Base-by-base conservation (phyloP, 2,329 filamentous ascomycete genomes). In the Aspergillus ustus region DNA sequence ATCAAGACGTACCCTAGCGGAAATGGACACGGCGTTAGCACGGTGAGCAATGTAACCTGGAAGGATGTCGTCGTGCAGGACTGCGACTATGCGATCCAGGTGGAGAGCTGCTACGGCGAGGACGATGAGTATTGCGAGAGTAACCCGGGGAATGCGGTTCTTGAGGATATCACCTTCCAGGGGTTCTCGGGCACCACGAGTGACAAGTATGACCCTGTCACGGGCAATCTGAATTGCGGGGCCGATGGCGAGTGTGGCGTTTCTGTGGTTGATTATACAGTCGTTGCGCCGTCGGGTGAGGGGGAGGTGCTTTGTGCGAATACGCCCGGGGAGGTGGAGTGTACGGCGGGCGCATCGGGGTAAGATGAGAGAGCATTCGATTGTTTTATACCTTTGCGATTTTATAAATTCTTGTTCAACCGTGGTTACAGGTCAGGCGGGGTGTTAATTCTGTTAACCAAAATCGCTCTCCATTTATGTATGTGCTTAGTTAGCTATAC, bases 1-100 rank as follows among this genome's bases (percentile, higher is more conserved):
- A 82, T 83, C 65, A 83, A 83, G 66, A 70, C 78, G 2, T 82
- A 82, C 60, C 78, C 79, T 0, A 72, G 71, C 15, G 78, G 79
- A 1, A 66, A 67, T 2, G 61, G 57, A 5, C 73, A 82, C 60
- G 77, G 78, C 13, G 63, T 69, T 0, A 76, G 78, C 0, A 73
- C 73, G 0, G 78, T 82, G 22, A 70, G 65, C 3, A 82, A 82
- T 61, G 76, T 82, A 19, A 82, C 78, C 0, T 82, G 70, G 58
- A 70, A 73, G 5, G 72, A 70, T n/a, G 69, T 83, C 15, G 73
- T 69, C 0, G 74, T 80, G 7, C 66, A 75, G 3, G 70, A 72
- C 17, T 77, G 73, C 57, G 78, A 80, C 59, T 81, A 81, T 63
- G 80, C 78, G 3, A 73, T 80, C 63, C 79, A 81, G 62, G 78